These are phyloP conservation scores for Trichosporon asahii DNA, from an alignment of 1,284 basidiomycete genomes.

Conservation along the genomic window DNA sequence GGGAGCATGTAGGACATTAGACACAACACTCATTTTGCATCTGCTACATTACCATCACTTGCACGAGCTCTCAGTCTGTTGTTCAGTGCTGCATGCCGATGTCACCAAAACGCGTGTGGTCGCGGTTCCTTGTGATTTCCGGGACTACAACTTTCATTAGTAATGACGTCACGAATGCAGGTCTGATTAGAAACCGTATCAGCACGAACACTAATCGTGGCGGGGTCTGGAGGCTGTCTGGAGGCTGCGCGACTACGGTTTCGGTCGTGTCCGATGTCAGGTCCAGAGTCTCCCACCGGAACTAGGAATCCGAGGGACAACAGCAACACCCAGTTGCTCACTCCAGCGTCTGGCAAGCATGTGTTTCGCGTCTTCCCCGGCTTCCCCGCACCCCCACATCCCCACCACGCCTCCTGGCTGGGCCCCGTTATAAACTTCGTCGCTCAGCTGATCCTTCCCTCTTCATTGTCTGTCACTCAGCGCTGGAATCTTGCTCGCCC, in stretches of 20 bases:
- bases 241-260: background rate
- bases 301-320: conserved; percentile 9
- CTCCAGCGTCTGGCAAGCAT: background rate
- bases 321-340: background rate
- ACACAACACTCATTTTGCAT: background rate
- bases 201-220: too few relatives aligned
- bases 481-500: background rate
- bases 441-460: background rate
- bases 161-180: background rate
- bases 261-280: conserved; percentile 7
- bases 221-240: background rate
- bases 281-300: background rate
- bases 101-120: background rate
- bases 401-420: background rate
- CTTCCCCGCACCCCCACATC: background rate
- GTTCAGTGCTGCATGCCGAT: background rate
- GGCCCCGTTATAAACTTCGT: background rate
- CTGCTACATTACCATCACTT: background rate
- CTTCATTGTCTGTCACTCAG: background rate
- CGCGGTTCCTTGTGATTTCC: background rate
- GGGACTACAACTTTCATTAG: background rate
- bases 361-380: conserved; percentile 6
- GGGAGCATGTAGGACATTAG: background rate
- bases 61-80: background rate
- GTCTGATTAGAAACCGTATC: background rate